Evolutionary conservation across 257 asterid genomes (phyloP).

Genomic region (Nicotiana knightiana): DNA sequence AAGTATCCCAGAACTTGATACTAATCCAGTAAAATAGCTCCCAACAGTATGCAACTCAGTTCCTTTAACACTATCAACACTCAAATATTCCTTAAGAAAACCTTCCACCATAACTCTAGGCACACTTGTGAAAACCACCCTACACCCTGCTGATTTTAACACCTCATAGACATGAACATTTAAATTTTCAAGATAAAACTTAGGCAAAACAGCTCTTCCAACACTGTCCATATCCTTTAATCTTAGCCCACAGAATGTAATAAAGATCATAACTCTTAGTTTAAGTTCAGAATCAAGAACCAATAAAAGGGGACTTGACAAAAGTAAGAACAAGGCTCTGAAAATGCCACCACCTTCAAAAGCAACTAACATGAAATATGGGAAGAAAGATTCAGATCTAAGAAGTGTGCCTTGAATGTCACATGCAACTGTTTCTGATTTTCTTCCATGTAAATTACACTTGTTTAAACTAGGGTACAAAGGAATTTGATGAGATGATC

Average conservation of each 20-base stretch:
- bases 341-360: constrained; percentile 82
- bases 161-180: constrained; percentile 41
- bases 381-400: constrained; percentile 57
- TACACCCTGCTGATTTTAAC: constrained; percentile 41
- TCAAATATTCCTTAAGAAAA: constrained; percentile 63
- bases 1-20: constrained; percentile 42
- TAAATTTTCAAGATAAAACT: constrained; percentile 67
- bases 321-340: constrained; percentile 58
- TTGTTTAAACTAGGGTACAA: constrained; percentile 37
- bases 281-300: constrained; percentile 34
- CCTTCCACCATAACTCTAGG: constrained; percentile 86
- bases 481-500: constrained; percentile 23
- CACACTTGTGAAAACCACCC: constrained; percentile 43
- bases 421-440: constrained; percentile 48
- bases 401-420: constrained; percentile 52
- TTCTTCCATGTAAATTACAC: constrained; percentile 22
- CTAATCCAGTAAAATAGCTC: constrained; percentile 50
- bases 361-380: constrained; percentile 91
- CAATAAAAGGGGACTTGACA: constrained; percentile 46
- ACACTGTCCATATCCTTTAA: constrained; percentile 49
- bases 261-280: constrained; percentile 61
- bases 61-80: constrained; percentile 54
- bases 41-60: constrained; percentile 66
- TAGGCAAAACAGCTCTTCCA: constrained; percentile 70
- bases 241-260: constrained; percentile 75